phyloP scores from a whole-genome alignment of 257 asterid species.

The Lavandula angustifolia region DNA sequence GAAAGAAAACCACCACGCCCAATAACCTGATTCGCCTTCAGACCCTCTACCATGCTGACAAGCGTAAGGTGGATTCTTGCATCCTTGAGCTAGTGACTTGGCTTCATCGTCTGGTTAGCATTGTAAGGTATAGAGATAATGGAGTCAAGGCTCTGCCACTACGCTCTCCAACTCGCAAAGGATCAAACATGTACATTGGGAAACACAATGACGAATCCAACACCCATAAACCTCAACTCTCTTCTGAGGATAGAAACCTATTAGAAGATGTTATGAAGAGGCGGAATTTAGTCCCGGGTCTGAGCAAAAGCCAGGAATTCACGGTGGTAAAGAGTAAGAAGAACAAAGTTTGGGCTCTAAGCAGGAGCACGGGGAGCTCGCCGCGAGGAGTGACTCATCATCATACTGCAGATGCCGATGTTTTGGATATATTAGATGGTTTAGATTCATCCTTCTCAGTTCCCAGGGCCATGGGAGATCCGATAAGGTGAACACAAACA shows the following conservation, averaged over 20 bases:
- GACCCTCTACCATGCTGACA: slow-evolving; percentile 90
- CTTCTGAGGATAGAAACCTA: slow-evolving; percentile 66
- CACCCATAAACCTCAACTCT: slow-evolving; percentile 39
- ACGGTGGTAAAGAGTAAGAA: slow-evolving; percentile 40
- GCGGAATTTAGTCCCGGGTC: slow-evolving; percentile 54
- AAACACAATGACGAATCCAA: slow-evolving; percentile 21
- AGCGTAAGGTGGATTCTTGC: slow-evolving; percentile 61
- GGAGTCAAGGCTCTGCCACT: slow-evolving; percentile 48
- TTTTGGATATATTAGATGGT: slow-evolving; percentile 79
- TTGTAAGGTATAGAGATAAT: slow-evolving; percentile 62
- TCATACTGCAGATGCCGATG: slow-evolving; percentile 40
- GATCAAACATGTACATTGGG: slow-evolving; percentile 27
- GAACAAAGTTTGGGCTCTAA: slow-evolving; percentile 47
- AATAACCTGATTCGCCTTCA: slow-evolving; percentile 70
- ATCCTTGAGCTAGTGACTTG: slow-evolving; percentile 77
- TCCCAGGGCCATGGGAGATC: slow-evolving; percentile 29
- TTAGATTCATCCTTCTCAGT: slow-evolving; percentile 58
- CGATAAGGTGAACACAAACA: slow-evolving; percentile 21
- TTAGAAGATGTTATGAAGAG: slow-evolving; percentile 74
- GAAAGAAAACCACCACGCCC: slow-evolving; percentile 54
- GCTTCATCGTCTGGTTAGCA: slow-evolving; percentile 81
- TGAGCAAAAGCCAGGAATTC: slow-evolving; percentile 92
- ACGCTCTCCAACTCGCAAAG: slow-evolving; percentile 66
- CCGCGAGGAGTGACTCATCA: slow-evolving; percentile 51
- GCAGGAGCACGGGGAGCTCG: slow-evolving; percentile 78